These are phyloP conservation scores for Phytophthora parvispora DNA, from an alignment of 352 stramenopile genomes.

Conservation along the genomic window DNA sequence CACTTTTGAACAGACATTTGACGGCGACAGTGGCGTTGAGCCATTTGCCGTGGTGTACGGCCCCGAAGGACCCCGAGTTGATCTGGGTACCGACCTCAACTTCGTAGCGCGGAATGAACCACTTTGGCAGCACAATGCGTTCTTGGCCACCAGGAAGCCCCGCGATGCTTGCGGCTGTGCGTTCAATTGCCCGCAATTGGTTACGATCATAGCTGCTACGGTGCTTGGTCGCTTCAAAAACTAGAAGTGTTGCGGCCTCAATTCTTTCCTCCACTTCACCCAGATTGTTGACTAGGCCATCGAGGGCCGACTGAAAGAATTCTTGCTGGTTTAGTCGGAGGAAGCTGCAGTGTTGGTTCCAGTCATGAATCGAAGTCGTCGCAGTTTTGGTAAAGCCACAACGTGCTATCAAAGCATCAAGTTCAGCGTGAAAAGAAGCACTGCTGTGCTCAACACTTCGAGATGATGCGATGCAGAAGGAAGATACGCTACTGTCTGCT, in stretches of 20 bases:
- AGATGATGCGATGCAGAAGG: slow-evolving; percentile 22
- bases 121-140: slow-evolving; percentile 20
- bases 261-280: slow-evolving; percentile 19
- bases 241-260: slow-evolving; percentile 30
- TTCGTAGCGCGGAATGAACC: slow-evolving; percentile 41
- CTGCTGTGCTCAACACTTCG: slow-evolving; percentile 25
- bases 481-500: slow-evolving; percentile 13
- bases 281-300: slow-evolving; percentile 12
- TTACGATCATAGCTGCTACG: slow-evolving; percentile 34
- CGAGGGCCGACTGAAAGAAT: slow-evolving; percentile 26
- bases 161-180: slow-evolving; percentile 10
- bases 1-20: slow-evolving; percentile 43
- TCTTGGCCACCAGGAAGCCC: slow-evolving; percentile 1
- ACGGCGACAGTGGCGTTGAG: slow-evolving; percentile 40
- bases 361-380: slow-evolving; percentile 23
- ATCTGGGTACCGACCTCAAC: slow-evolving; percentile 24
- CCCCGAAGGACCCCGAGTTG: slow-evolving; percentile 38
- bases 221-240: slow-evolving; percentile 40
- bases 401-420: slow-evolving; percentile 30
- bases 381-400: slow-evolving; percentile 20
- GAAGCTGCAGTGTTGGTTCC: slow-evolving; percentile 24
- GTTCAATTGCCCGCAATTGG: slow-evolving; percentile 24
- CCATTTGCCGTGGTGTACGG: slow-evolving; percentile 39
- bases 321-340: slow-evolving; percentile 21
- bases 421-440: slow-evolving; percentile 26